Evolutionary conservation across 2,329 filamentous ascomycete species (phyloP).

Genomic region (Penicillium polonicum): DNA sequence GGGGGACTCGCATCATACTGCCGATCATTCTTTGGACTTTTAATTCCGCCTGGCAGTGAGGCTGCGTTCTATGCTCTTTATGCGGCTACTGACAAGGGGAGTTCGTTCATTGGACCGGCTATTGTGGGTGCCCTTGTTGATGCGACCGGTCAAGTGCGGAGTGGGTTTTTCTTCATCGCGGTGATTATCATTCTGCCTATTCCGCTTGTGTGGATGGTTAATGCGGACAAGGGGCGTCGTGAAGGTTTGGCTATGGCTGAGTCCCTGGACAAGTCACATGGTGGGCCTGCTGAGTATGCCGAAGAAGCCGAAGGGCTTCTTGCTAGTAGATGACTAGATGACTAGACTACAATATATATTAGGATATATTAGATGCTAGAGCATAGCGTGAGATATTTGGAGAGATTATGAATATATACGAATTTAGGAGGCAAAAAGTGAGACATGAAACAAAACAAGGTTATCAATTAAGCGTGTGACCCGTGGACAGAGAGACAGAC

Average conservation of each 20-base stretch:
- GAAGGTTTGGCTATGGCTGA: constrained; percentile 36
- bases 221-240: constrained; percentile 38
- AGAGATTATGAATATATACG: background rate
- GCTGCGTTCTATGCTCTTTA: constrained; percentile 92
- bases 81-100: constrained; percentile 92
- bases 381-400: background rate
- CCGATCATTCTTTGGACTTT: constrained; percentile 78
- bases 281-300: constrained; percentile 9
- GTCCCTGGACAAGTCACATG: constrained; percentile 20
- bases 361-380: background rate
- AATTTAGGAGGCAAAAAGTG: background rate
- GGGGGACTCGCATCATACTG: constrained; percentile 85
- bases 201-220: constrained; percentile 73
- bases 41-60: constrained; percentile 86
- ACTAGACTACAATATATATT: background rate
- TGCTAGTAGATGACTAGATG: constrained; percentile 1
- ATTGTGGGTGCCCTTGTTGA: constrained; percentile 89
- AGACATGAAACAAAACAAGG: background rate
- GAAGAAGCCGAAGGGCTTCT: constrained; percentile 35
- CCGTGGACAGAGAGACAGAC: no score
- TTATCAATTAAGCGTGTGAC: no score
- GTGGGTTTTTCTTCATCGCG: constrained; percentile 86
- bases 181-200: constrained; percentile 76
- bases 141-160: constrained; percentile 68
- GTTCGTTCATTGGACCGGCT: constrained; percentile 82